phyloP scores from a whole-genome alignment of 2,329 filamentous ascomycete genomes.

The Aspergillus fructus region DNA sequence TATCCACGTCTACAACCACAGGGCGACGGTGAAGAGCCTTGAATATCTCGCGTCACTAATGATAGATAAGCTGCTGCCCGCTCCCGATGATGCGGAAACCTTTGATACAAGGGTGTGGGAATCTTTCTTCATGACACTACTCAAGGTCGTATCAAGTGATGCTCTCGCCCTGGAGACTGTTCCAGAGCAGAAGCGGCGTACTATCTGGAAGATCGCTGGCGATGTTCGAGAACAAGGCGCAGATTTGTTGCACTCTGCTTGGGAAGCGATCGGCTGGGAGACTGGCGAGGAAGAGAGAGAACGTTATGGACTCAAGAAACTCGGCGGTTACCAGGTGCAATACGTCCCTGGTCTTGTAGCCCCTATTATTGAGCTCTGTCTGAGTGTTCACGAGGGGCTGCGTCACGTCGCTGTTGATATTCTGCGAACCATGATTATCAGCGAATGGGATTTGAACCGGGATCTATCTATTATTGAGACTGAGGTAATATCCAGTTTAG shows the following conservation, averaged over 20 bases:
- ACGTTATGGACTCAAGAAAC: slow-evolving; percentile 74
- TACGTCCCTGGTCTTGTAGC: slow-evolving; percentile 91
- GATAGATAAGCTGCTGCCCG: slow-evolving; percentile 78
- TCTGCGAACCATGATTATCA: slow-evolving; percentile 95
- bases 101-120: slow-evolving; percentile 97
- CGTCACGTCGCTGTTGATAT: slow-evolving; percentile 89
- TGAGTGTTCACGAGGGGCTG: slow-evolving; percentile 91
- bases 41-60: slow-evolving; percentile 79
- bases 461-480: slow-evolving; percentile 89
- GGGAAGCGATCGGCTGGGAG: slow-evolving; percentile 98
- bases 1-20: slow-evolving; percentile 88
- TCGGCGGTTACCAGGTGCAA: slow-evolving; percentile 97
- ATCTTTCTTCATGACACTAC: slow-evolving; percentile 81
- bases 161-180: slow-evolving; percentile 91
- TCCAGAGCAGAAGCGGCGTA: slow-evolving; percentile 90
- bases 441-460: slow-evolving; percentile 94
- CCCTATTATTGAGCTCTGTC: slow-evolving; percentile 87
- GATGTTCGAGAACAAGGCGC: slow-evolving; percentile 92
- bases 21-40: slow-evolving; percentile 80
- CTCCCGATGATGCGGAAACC: slow-evolving; percentile 84
- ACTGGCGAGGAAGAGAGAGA: slow-evolving; percentile 74
- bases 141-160: slow-evolving; percentile 86
- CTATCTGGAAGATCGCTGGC: slow-evolving; percentile 98
- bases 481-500: slow-evolving; percentile 93
- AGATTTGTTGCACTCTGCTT: slow-evolving; percentile 77